Conservation (phyloP, 139 green algal species). For the Klebsormidium nitens region DNA sequence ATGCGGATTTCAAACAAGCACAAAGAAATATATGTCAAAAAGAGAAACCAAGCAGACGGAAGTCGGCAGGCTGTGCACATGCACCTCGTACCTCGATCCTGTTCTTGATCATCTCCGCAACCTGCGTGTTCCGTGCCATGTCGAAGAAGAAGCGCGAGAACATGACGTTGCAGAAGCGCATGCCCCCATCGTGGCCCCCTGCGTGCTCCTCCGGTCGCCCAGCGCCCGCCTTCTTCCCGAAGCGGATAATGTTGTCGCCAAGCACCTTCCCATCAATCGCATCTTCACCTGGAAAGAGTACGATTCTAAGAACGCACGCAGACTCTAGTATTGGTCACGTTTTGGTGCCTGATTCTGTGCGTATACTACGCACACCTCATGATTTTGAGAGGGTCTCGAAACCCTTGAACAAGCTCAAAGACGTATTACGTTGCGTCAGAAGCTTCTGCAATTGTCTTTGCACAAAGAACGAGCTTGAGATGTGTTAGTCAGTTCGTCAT, state of each 20-base stretch:
- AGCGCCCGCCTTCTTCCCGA: too few relatives aligned
- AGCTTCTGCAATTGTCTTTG: too few relatives aligned
- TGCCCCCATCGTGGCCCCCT: conserved; percentile 8
- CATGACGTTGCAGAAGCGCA: conserved; percentile 5
- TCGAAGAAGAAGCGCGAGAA: conserved; percentile 20
- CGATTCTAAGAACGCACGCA: not conserved
- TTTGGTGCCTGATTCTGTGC: not conserved
- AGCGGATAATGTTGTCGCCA: too few relatives aligned
- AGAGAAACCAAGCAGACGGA: too few relatives aligned
- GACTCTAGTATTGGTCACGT: not conserved
- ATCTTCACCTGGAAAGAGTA: not conserved
- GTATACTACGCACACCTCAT: not conserved
- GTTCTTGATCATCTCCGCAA: not conserved
- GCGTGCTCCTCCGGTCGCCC: too few relatives aligned
- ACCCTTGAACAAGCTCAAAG: too few relatives aligned
- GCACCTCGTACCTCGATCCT: conserved; percentile 12
- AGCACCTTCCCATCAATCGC: not conserved
- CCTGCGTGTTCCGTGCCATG: not conserved
- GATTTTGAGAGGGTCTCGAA: not conserved
- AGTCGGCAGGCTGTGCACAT: too few relatives aligned
- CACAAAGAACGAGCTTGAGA: too few relatives aligned
- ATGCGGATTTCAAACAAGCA: too few relatives aligned
- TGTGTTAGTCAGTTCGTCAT: too few relatives aligned
- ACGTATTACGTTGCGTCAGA: too few relatives aligned
- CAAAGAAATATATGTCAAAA: too few relatives aligned